Evolutionary conservation across 768 basidiomycete genomes (phyloP).

Genomic region (Suillus lakei): DNA sequence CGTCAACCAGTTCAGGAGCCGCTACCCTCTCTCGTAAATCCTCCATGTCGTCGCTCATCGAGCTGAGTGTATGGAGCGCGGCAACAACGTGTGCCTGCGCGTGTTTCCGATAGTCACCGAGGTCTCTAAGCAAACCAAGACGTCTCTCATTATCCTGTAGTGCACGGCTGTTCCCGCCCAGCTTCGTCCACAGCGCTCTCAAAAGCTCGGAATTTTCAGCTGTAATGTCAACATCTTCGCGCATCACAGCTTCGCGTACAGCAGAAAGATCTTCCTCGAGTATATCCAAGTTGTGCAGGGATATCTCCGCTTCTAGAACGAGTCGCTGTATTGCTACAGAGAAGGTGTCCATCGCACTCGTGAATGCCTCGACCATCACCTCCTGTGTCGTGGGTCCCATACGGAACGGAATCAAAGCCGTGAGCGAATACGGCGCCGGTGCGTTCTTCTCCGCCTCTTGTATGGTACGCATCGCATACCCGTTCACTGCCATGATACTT

Average conservation of each 20-base stretch:
- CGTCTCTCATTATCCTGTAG: slow-evolving; percentile 57
- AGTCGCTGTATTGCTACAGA: slow-evolving; percentile 57
- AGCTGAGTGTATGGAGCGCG: slow-evolving; percentile 61
- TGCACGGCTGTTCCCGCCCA: slow-evolving; percentile 62
- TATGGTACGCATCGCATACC: slow-evolving; percentile 68
- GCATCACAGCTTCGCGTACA: slow-evolving; percentile 61
- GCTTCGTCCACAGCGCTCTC: slow-evolving; percentile 66
- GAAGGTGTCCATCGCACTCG: slow-evolving; percentile 64
- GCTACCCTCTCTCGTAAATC: slow-evolving; percentile 75
- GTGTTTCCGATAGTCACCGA: slow-evolving; percentile 61
- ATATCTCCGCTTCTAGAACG: slow-evolving; percentile 68
- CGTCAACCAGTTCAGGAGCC: slow-evolving; percentile 63
- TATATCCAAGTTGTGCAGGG: slow-evolving; percentile 56
- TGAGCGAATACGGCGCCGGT: slow-evolving; percentile 32
- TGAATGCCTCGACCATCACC: slow-evolving; percentile 58
- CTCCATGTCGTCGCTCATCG: slow-evolving; percentile 76
- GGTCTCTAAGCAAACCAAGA: slow-evolving; percentile 54
- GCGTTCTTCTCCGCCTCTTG: slow-evolving; percentile 36
- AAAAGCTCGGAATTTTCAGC: slow-evolving; percentile 58
- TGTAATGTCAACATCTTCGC: slow-evolving; percentile 56
- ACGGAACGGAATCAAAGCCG: slow-evolving; percentile 46
- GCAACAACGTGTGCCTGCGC: slow-evolving; percentile 71
- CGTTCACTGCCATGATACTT: slow-evolving; percentile 53
- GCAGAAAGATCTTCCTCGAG: slow-evolving; percentile 64
- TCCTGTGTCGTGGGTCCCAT: slow-evolving; percentile 41